Evolutionary conservation across 768 basidiomycete genomes (phyloP).

Genomic region (Leccinum longicurvipes): DNA sequence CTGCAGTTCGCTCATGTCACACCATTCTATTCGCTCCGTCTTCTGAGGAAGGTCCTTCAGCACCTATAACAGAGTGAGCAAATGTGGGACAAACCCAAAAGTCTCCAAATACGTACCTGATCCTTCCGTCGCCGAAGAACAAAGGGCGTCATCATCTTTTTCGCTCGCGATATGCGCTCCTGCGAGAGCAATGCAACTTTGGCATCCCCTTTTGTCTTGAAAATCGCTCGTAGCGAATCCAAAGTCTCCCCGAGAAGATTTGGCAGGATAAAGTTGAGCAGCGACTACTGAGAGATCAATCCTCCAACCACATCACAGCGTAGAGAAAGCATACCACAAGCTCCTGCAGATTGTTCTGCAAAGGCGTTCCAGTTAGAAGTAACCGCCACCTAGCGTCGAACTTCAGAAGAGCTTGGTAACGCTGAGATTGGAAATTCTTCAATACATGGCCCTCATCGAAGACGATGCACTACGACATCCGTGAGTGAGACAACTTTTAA

Average conservation of each 20-base stretch:
- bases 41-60: slow-evolving; percentile 91
- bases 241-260: slow-evolving; percentile 79
- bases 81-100: background rate
- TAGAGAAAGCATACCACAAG: slow-evolving; percentile 59
- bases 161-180: slow-evolving; percentile 90
- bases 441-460: slow-evolving; percentile 97
- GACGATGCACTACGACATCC: slow-evolving; percentile 66
- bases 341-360: slow-evolving; percentile 90
- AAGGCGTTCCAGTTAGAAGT: slow-evolving; percentile 90
- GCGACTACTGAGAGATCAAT: slow-evolving; percentile 53
- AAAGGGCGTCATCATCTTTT: slow-evolving; percentile 99
- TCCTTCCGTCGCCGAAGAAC: slow-evolving; percentile 96
- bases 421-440: slow-evolving; percentile 97
- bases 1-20: slow-evolving; percentile 86
- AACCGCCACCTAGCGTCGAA: slow-evolving; percentile 88
- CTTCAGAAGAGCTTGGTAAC: slow-evolving; percentile 84
- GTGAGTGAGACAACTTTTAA: background rate
- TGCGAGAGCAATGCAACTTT: slow-evolving; percentile 85
- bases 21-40: slow-evolving; percentile 91
- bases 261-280: slow-evolving; percentile 97
- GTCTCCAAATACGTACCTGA: slow-evolving; percentile 53
- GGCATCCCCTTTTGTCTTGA: slow-evolving; percentile 94
- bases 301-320: slow-evolving; percentile 2
- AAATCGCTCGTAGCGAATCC: slow-evolving; percentile 84
- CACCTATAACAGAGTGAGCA: slow-evolving; percentile 49